Evolutionary conservation across 768 basidiomycete species (phyloP), one percentile per base, ranked within the genome.

Genomic region (Boletellus ananas): DNA sequence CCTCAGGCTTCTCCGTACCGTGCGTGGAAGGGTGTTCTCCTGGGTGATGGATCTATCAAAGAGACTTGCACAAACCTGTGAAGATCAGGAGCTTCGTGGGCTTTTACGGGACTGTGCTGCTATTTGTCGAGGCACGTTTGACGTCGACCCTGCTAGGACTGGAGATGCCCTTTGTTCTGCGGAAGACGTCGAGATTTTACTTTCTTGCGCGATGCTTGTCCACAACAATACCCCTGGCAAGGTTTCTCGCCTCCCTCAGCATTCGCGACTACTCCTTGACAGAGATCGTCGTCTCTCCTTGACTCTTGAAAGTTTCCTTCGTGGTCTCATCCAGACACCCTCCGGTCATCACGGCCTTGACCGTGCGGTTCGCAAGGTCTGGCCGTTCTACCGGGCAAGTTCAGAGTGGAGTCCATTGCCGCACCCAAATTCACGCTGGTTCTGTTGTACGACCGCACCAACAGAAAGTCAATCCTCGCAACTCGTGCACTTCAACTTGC

Each of bases 21-120:
- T 69, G 31, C 68, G 77, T 18, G 12, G 38, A 7, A 64, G 64
- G n/a, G 53, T 66, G 3, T 65, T 69, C 27, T 45, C 50, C 4
- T 79, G 78, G 74, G 65, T 73, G 45, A 33, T 44, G 0, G 56
- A 76, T n/a, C 50, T 76, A 6, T 51, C 56, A 0, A n/a, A 23
- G 1, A 67, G 63, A 27, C 53, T 69, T 14, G 53, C 60, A 14
- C 8, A 20, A 1, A 37, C 52, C 17, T 42, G 38, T 3, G 52
- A 43, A 7, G 56, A 58, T n/a, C 45, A 56, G 7, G 58, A 63
- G 2, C 23, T 56, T 17, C 56, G 61, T 34, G 49, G 46, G 10
- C 64, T 60, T 14, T 53, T 74, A 21, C 63, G 69, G 27, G 71
- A 73, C 40, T 62, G 69, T 29, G 74, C 74, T 1, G 60, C 64